Base-by-base conservation (phyloP, 2,329 filamentous ascomycete genomes). In the Fusarium sp. region DNA sequence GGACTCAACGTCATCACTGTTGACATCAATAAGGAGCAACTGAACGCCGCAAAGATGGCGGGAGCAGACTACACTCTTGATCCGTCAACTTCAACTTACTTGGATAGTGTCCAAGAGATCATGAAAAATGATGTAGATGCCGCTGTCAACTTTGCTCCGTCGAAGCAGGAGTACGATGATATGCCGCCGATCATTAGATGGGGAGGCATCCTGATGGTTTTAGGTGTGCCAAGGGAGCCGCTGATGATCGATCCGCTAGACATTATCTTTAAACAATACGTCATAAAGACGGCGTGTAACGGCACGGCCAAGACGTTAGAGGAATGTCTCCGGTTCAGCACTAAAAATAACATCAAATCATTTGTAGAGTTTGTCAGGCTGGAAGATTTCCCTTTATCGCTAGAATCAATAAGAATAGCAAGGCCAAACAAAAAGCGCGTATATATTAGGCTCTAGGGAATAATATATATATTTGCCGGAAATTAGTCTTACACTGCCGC, bases 281-380 rank as follows among this genome's bases (percentile, higher is more conserved):
- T 23, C 11, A 52, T 52, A 23, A 61, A 40, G n/a, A 46, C 23
- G 3, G 50, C 51, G 3, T n/a, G 15, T 13, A 61, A 48, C 13
- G 43, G 58, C 11, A 48, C 41, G 2, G 12, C 36, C 4, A 7
- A 34, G 16, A 39, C 47, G 8, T 12, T 60, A 7, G 15, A 60
- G 7, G 23, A 48, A 18, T 55, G 58, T 13, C 6, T 61, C 16
- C 8, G 36, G n/a, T 61, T 61, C 34, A 61, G 58, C 13, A 50
- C 41, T 16, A 9, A 61, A 6, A 15, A 61, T 28, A 11, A n/a
- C 8, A 48, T 55, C 13, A 6, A 48, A 18, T 23, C 58, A 16
- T 15, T n/a, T 13, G 9, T 40, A 8, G 13, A 13, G 5, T 44
- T 47, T 9, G 48, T 27, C 15, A 11, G 13, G n/a, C 23, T 60